phyloP scores from a whole-genome alignment of 2,329 filamentous ascomycete species.

The Diaporthe ampelina region DNA sequence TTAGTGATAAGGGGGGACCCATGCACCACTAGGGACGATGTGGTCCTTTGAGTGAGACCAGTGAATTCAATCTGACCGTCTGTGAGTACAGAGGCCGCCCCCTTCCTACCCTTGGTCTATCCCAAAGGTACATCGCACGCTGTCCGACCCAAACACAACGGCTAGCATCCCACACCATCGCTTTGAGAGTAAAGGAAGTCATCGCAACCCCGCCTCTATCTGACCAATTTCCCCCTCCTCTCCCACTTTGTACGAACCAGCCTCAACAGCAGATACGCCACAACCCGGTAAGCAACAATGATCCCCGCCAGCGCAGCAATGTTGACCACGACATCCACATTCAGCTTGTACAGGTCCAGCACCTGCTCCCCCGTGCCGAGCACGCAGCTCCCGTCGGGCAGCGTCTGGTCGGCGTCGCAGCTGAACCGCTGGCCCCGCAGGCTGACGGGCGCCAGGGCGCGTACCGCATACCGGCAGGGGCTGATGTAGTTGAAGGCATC shows the following conservation, averaged over 20 bases:
- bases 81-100: not conserved
- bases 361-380: slow-evolving; percentile 77
- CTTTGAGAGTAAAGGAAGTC: not conserved
- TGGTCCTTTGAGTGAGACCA: no score
- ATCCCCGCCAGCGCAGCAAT: slow-evolving; percentile 74
- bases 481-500: slow-evolving; percentile 79
- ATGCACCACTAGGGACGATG: no score
- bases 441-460: slow-evolving; percentile 76
- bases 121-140: not conserved
- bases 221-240: slow-evolving; percentile 42
- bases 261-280: slow-evolving; percentile 73
- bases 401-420: slow-evolving; percentile 71
- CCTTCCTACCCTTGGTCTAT: not conserved
- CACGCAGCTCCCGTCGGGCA: slow-evolving; percentile 73
- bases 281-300: slow-evolving; percentile 74
- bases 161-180: not conserved
- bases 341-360: slow-evolving; percentile 75
- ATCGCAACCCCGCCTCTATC: not conserved
- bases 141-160: not conserved
- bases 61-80: slow-evolving; percentile 16
- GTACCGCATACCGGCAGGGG: slow-evolving; percentile 78
- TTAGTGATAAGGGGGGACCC: not conserved
- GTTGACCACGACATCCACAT: slow-evolving; percentile 72
- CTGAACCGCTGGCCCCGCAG: slow-evolving; percentile 73
- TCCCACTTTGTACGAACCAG: slow-evolving; percentile 67